Evolutionary conservation across 768 basidiomycete genomes (phyloP), one percentile per base, ranked within the genome.

Genomic region (Wakefieldia striispora): DNA sequence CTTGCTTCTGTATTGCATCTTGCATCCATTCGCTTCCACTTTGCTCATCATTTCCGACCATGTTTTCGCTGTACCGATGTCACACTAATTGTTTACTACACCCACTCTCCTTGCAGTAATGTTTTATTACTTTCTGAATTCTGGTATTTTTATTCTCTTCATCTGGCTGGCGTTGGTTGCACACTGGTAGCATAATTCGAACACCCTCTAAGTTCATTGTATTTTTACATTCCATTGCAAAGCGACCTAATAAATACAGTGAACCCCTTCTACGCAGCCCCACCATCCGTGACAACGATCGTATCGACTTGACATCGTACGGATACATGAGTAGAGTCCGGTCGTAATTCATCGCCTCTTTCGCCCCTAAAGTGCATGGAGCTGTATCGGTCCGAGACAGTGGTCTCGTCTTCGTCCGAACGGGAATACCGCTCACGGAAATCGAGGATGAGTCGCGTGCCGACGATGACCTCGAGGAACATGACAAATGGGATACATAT

Each of bases 401-500:
- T 33, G 16, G 49, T 12, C 1, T 50, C 40, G 12, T 50, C 60
- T 4, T 26, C 17, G 11, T 60, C 58, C n/a, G 45, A 3, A 14
- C 47, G 55, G 20, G 56, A 31, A 24, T 57, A 67, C 14, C 67
- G 67, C 45, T 63, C 65, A 2, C 65, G 67, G 40, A 69, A 67
- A 26, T 61, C 55, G 43, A 67, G 61, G 31, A 67, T 65, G 31
- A 67, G 63, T 26, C 65, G 52, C 19, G 65, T 67, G 1, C 66
- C 67, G 12, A 67, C 51, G 27, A 69, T 29, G 19, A 61, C 54
- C 34, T 69, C 67, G 17, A 65, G 53, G 11, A 67, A 43, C 66
- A 67, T 67, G 36, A 67, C 63, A 31, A 67, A 55, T 2, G 66
- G 65, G 19, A 63, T 45, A 26, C 62, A 67, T 42, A 69, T 50